Evolutionary conservation across 208 protist species (phyloP), one percentile per base, ranked within the genome.

Genomic region (Herpetomonas tarakana): DNA sequence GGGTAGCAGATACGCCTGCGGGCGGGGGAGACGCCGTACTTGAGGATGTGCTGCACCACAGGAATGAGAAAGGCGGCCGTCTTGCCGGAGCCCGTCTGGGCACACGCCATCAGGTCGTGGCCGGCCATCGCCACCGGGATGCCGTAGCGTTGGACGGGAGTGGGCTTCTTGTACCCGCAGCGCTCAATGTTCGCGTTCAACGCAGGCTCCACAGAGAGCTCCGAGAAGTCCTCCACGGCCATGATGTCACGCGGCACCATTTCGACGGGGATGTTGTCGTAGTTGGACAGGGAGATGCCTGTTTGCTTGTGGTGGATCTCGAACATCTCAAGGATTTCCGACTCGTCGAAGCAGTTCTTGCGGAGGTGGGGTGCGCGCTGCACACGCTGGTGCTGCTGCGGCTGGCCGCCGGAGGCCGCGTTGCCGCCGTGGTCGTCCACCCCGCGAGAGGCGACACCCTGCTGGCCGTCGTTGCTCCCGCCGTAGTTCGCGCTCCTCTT

Each of bases 31-130:
- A 92, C 79, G 52, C 78, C 73, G 53, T 96, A 58, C 6, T 96
- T 73, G 0, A 99, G 78, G 31, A 99, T 95, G 63, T 98, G 92
- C 55, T 90, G 76, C 35, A 99, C 89, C 24, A 98, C 94, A 25
- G 98, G 98, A 3, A 99, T 78, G 2, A 99, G 78, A 67, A 99
- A 99, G 19, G 97, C 97, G 11, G 95, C 98, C 4, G 98, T 99
- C 80, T 99, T 99, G 62, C 98, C 98, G 11, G 96, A 99, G 52
- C 97, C 98, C 11, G 98, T 99, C 83, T 99, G 98, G 29, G 98
- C 98, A 68, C 98, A 99, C 9, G 95, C 96, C 97, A 99, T 99
- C 4, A 99, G 69, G 80, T 99, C 98, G 60, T 96, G 68, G 24
- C 89, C 86, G 14, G 76, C 65, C 2, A 91, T 25, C 24, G 95